Evolutionary conservation across 2,329 filamentous ascomycete species (phyloP).

Genomic region (Fusarium brevicatenulatum): DNA sequence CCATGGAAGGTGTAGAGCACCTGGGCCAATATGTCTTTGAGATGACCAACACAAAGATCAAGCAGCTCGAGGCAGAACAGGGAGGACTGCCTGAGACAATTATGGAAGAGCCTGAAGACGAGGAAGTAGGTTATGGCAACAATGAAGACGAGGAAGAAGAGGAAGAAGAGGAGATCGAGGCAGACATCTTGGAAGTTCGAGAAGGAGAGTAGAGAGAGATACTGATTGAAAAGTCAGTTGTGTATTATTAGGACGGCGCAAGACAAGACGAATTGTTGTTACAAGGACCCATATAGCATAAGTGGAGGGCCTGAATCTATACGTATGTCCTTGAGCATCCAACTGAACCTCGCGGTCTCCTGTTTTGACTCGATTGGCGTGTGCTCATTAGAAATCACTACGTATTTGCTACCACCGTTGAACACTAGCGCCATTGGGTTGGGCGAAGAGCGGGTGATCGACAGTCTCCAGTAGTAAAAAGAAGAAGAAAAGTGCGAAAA

Average conservation of each 20-base stretch:
- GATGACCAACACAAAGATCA: constrained; percentile 78
- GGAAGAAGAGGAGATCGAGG: constrained; percentile 43
- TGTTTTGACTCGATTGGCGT: background rate
- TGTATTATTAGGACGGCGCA: constrained; percentile 16
- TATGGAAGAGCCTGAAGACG: constrained; percentile 46
- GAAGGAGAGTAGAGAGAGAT: constrained; percentile 44
- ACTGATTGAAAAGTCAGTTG: constrained; percentile 6
- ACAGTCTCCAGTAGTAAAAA: constrained; percentile 8
- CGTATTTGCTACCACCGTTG: background rate
- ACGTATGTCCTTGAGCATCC: background rate
- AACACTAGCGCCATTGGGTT: constrained; percentile 10
- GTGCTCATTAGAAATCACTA: background rate
- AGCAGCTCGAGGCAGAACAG: constrained; percentile 58
- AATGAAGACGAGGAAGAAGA: constrained; percentile 47
- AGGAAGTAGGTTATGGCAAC: constrained; percentile 46
- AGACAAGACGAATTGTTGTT: background rate
- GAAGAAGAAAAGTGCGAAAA: background rate
- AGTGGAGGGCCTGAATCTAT: background rate
- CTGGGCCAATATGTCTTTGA: constrained; percentile 95
- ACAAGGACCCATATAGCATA: background rate
- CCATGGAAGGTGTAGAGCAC: constrained; percentile 94
- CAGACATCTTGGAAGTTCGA: constrained; percentile 51
- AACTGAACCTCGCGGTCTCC: background rate
- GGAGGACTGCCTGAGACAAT: constrained; percentile 39
- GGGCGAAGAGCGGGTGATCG: constrained; percentile 19